phyloP scores from a whole-genome alignment of 1,284 basidiomycete genomes.

The Ceratobasidium sp. region DNA sequence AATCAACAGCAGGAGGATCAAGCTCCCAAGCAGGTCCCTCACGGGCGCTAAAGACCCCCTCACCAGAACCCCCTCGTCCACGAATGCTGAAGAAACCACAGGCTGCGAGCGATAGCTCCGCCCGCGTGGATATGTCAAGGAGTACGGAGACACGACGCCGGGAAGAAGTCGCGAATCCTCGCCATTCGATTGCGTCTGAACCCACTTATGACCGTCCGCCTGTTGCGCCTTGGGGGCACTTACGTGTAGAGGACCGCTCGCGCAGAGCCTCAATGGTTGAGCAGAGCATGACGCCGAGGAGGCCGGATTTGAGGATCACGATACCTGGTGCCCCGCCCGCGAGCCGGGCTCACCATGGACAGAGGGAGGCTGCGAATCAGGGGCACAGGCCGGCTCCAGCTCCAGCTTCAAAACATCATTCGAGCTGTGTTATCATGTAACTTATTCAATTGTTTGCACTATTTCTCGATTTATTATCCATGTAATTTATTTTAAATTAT shows the following conservation, averaged over 20 bases:
- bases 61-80: neutral
- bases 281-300: neutral
- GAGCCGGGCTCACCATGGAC: neutral
- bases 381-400: slow-evolving; percentile 5
- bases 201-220: neutral
- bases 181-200: slow-evolving; percentile 12
- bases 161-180: neutral
- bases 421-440: slow-evolving; percentile 34
- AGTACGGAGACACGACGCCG: neutral
- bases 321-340: slow-evolving; percentile 6
- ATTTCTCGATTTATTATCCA: neutral
- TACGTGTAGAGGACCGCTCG: neutral
- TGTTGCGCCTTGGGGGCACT: neutral
- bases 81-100: neutral
- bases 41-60: neutral
- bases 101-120: neutral
- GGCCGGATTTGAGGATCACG: slow-evolving; percentile 10
- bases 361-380: neutral
- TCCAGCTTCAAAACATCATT: slow-evolving; percentile 8
- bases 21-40: neutral
- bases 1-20: slow-evolving; percentile 1
- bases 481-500: neutral
- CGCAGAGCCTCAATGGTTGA: neutral
- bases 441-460: neutral
- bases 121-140: neutral